A percentile compares a stretch with the other conserved stretches of the same genome.
phyloP scores from a whole-genome alignment of 2,329 filamentous ascomycete genomes.

The Grosmannia huntii region DNA sequence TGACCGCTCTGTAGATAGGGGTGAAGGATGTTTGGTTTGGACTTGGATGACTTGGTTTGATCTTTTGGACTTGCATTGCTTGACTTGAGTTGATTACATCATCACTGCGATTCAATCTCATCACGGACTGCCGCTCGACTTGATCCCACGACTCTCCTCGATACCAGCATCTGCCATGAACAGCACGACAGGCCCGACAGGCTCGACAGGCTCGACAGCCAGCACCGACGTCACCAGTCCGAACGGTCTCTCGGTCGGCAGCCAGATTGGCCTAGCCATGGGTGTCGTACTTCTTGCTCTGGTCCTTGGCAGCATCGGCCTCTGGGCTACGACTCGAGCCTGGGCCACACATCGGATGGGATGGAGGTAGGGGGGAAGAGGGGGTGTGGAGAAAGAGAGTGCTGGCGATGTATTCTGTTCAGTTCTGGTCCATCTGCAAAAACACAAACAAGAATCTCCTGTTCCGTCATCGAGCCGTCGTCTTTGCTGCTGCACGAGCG shows the following conservation, averaged over 20 bases:
- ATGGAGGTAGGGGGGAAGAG: not conserved
- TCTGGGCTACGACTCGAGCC: conserved; percentile 7
- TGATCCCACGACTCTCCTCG: not conserved
- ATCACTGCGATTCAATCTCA: too few relatives aligned
- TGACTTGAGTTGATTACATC: not conserved
- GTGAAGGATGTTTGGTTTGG: too few relatives aligned
- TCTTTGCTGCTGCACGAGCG: not conserved
- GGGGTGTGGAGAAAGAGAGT: not conserved
- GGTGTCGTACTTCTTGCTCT: conserved; percentile 7
- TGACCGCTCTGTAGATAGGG: too few relatives aligned
- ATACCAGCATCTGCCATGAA: not conserved
- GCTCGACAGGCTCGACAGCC: not conserved
- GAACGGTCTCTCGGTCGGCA: not conserved
- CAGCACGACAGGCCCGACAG: not conserved
- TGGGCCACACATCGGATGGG: not conserved
- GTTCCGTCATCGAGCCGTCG: not conserved
- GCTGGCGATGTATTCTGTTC: too few relatives aligned
- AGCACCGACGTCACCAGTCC: not conserved
- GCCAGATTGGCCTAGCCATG: conserved; percentile 7
- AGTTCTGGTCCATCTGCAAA: too few relatives aligned
- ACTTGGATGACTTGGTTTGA: too few relatives aligned
- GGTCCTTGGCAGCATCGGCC: conserved; percentile 4
- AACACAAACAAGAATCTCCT: not conserved
- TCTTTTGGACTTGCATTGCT: too few relatives aligned
- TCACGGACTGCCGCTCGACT: too few relatives aligned